Base-by-base conservation (phyloP, 306 rosid genomes). In the Begonia fuchsioides region DNA sequence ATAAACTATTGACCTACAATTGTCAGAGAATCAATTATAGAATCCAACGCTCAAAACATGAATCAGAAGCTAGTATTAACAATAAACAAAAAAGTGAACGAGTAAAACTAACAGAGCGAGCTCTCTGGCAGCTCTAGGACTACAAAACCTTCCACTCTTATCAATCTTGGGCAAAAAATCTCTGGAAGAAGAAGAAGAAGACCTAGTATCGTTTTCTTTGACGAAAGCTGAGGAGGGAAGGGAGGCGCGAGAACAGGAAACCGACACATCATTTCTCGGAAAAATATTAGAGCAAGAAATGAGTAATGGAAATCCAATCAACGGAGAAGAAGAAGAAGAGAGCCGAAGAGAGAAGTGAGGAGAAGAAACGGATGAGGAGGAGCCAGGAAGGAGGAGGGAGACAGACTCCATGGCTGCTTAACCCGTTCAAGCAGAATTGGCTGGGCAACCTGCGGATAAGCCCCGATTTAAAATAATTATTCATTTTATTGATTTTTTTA, bases 71-170 rank as follows among this genome's bases (percentile, higher is more conserved):
- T 26, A 26, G 15, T 6, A n/a, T 13, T 11, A 2, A 11, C 41
- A 40, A 13, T 41, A 1, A 12, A 52, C 5, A 3, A 9, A 12
- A 17, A 38, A 17, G 10, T 5, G 1, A 12, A 38, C 3, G 0
- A 50, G 14, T 56, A 49, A 50, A 49, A 17, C 40, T 62, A 63
- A 87, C 93, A 88, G 71, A 57, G 97, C 93, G 62, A 88, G 95
- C 68, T 88, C 95, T 70, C 97, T 70, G 60, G 83, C 97, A 49
- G 97, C 95, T 67, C 95, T 68, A 15, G 95, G 97, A 60, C 95
- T 84, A 68, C 93, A 83, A 54, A 88, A 78, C 41, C 86, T 65
- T 11, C 95, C 97, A 50, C 73, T 76, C 65, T 74, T 81, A 41
- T 88, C 96, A 44, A 81, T 59, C 75, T 78, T 88, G 57, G 96